Evolutionary conservation across 31 red algal genomes (phyloP).

Genomic region (Asparagopsis taxiformis): DNA sequence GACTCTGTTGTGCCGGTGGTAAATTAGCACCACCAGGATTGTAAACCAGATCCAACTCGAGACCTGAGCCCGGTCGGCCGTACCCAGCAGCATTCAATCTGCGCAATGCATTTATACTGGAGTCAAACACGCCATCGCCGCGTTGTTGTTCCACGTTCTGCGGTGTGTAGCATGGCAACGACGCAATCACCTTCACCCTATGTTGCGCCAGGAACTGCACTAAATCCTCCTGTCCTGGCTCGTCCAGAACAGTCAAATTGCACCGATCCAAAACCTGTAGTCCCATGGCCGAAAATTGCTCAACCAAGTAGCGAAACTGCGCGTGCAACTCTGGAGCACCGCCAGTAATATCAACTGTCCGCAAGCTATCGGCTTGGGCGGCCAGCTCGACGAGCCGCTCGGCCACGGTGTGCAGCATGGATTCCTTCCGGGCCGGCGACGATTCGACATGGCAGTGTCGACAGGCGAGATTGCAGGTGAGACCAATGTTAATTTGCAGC

Average conservation of each 20-base stretch:
- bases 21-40: constrained; percentile 84
- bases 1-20: constrained; percentile 62
- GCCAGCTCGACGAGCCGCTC: constrained; percentile 77
- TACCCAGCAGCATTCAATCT: constrained; percentile 82
- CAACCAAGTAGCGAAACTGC: constrained; percentile 78
- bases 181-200: constrained; percentile 81
- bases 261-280: constrained; percentile 83
- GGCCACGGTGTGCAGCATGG: constrained; percentile 69
- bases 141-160: constrained; percentile 90
- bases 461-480: constrained; percentile 96
- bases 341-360: constrained; percentile 89
- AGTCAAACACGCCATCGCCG: constrained; percentile 86
- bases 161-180: constrained; percentile 88
- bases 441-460: constrained; percentile 98
- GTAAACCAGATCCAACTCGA: constrained; percentile 90
- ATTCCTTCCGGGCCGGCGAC: constrained; percentile 79
- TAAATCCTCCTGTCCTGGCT: constrained; percentile 66
- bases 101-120: constrained; percentile 75
- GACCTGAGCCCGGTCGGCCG: constrained; percentile 36
- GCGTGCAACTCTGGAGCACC: constrained; percentile 96
- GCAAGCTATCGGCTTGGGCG: background rate
- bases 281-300: constrained; percentile 35
- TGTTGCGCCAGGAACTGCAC: constrained; percentile 72
- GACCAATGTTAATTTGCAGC: constrained; percentile 96
- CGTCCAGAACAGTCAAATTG: constrained; percentile 80